Conservation (phyloP, 179 eudicot genomes). For the Actinidia arguta region DNA sequence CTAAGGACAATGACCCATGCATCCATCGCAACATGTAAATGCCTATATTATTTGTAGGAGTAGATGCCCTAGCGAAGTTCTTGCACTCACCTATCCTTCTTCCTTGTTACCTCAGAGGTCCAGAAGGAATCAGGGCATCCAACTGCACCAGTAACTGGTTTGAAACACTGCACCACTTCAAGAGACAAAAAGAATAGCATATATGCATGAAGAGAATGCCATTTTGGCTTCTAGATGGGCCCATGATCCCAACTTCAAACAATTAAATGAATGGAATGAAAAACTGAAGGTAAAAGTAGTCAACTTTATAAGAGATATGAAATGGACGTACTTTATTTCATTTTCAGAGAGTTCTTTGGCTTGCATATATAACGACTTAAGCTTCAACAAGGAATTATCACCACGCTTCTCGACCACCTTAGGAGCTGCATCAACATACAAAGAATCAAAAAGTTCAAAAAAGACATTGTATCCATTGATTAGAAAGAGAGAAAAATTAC, state of each 20-base stretch:
- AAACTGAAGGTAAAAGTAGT: not conserved
- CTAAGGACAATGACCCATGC: not conserved
- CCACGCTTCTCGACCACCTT: conserved; percentile 96
- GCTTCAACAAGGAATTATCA: conserved; percentile 69
- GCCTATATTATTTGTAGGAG: not conserved
- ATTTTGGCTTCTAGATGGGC: not conserved
- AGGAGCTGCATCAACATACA: conserved; percentile 67
- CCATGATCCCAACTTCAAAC: not conserved
- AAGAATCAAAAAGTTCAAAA: conserved; percentile 1
- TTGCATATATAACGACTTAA: conserved; percentile 66
- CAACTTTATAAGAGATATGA: not conserved
- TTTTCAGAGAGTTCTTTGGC: conserved; percentile 86
- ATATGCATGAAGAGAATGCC: not conserved
- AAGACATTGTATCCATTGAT: too few species aligned
- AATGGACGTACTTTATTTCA: conserved; percentile 71
- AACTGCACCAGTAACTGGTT: conserved; percentile 59
- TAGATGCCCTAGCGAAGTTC: conserved; percentile 1
- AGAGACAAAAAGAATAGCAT: not conserved
- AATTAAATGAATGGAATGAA: not conserved
- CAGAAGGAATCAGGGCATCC: conserved; percentile 79
- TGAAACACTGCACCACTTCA: conserved; percentile 63
- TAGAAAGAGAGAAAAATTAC: too few species aligned
- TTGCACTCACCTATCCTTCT: conserved; percentile 74
- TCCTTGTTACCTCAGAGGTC: conserved; percentile 74
- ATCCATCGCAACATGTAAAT: not conserved